Base-by-base conservation (phyloP, 805 yeast genomes). In the Ogataea angusta region DNA sequence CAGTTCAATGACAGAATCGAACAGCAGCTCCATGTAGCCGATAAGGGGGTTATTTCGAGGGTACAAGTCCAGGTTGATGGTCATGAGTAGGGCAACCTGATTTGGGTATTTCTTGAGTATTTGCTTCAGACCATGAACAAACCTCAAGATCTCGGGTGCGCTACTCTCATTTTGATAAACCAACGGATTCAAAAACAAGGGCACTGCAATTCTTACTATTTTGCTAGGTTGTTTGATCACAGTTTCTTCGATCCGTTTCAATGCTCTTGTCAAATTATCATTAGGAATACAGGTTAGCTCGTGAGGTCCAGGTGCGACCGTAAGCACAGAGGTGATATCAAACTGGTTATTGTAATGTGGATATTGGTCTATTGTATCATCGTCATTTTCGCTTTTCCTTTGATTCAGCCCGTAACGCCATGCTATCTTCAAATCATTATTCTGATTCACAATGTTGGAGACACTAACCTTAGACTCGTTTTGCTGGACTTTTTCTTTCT, bases 381-480 rank as follows among this genome's bases (percentile, higher is more conserved):
- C 38, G 33, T 45, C 54, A 28, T 43, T 54, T 50, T 49, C 59
- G 38, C 55, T 51, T 41, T 62, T 64, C 36, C 68, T 67, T 17
- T 68, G 68, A 39, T 69, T 63, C 36, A 73, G 52, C 0, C 91
- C 93, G 56, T 90, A 90, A 54, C 97, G 75, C 98, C 98, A 90
- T 1, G 98, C 55, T 16, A 17, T 36, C 26, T 34, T 36, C 28
- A 35, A 30, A 28, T 26, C 36, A n/a, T 36, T 43, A 10, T 26
- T 41, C 16, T 59, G 56, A 45, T 73, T 75, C 2, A 77, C 62
- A 53, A 83, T 56, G 55, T 85, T 85, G 22, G 82, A 76, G 3
- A 85, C 91, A 42, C 85, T 79, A 5, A 86, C 56, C 51, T 80
- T 77, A 10, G 76, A 67, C 53, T 83, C 83, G 44, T 81, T 75